These are phyloP conservation scores for Cucumis hystrix DNA, from an alignment of 306 rosid genomes.

Conservation along the genomic window DNA sequence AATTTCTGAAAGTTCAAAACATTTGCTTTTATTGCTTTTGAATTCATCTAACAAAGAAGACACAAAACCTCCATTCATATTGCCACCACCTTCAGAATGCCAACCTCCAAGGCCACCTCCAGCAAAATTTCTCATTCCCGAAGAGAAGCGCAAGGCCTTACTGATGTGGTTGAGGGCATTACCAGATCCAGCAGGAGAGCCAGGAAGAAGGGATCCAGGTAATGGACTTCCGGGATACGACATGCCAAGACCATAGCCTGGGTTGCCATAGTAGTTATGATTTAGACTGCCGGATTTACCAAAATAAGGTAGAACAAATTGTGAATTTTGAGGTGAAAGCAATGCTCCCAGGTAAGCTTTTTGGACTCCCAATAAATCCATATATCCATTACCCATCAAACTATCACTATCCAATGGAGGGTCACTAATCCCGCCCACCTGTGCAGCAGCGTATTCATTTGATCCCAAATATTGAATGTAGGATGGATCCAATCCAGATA, in stretches of 20 bases:
- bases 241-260: conserved; percentile 59
- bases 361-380: conserved; percentile 66
- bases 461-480: conserved; percentile 78
- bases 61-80: conserved; percentile 55
- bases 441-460: conserved; percentile 65
- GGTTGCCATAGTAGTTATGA: conserved; percentile 66
- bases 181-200: conserved; percentile 74
- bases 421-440: conserved; percentile 55
- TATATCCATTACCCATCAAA: conserved; percentile 38
- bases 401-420: conserved; percentile 53
- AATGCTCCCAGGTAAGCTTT: conserved; percentile 68
- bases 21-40: conserved; percentile 69
- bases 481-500: conserved; percentile 60
- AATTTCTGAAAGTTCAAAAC: conserved; percentile 83
- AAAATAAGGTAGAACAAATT: conserved; percentile 42
- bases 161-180: conserved; percentile 73
- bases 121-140: conserved; percentile 72
- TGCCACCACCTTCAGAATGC: conserved; percentile 61
- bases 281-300: conserved; percentile 52
- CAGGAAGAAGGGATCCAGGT: conserved; percentile 47
- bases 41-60: conserved; percentile 85
- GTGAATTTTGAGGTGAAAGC: conserved; percentile 65
- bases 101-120: conserved; percentile 71
- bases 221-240: conserved; percentile 74
- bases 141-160: conserved; percentile 53